These are phyloP conservation scores for Gossypium schwendimanii DNA, from an alignment of 441 rosid genomes.

Conservation along the genomic window DNA sequence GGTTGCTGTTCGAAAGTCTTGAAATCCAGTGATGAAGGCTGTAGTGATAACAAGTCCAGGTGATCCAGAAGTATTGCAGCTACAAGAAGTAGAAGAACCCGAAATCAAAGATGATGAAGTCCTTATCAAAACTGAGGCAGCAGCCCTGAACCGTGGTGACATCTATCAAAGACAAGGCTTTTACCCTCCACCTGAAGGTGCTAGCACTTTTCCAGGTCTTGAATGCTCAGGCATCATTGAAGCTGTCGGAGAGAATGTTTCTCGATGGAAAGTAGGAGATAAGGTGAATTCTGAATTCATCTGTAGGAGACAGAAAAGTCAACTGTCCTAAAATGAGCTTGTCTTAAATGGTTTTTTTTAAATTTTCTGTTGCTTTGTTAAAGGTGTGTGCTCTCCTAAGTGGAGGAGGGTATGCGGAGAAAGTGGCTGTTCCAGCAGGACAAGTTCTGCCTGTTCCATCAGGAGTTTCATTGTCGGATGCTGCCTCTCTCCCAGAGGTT, in stretches of 20 bases:
- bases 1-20: not conserved
- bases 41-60: slow-evolving; percentile 61
- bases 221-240: slow-evolving; percentile 78
- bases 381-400: slow-evolving; percentile 18
- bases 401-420: slow-evolving; percentile 63
- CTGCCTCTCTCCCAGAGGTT: slow-evolving; percentile 48
- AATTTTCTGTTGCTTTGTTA: not conserved
- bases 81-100: slow-evolving; percentile 68
- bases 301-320: not conserved
- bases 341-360: not conserved
- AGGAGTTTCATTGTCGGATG: slow-evolving; percentile 40
- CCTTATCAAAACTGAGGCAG: slow-evolving; percentile 57
- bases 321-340: not conserved
- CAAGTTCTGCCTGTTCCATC: slow-evolving; percentile 46
- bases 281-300: slow-evolving; percentile 33
- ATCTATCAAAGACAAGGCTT: slow-evolving; percentile 64
- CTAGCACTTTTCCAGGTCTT: slow-evolving; percentile 62
- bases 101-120: slow-evolving; percentile 59
- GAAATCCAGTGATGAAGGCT: slow-evolving; percentile 47
- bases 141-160: slow-evolving; percentile 75
- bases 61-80: slow-evolving; percentile 67
- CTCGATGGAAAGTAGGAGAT: slow-evolving; percentile 80
- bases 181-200: slow-evolving; percentile 66
- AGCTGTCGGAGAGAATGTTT: slow-evolving; percentile 48
- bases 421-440: slow-evolving; percentile 50